A percentile compares a stretch with the other conserved stretches of the same genome.
Conservation (phyloP, 1,284 basidiomycete species). For the Xanthoconium separans region DNA sequence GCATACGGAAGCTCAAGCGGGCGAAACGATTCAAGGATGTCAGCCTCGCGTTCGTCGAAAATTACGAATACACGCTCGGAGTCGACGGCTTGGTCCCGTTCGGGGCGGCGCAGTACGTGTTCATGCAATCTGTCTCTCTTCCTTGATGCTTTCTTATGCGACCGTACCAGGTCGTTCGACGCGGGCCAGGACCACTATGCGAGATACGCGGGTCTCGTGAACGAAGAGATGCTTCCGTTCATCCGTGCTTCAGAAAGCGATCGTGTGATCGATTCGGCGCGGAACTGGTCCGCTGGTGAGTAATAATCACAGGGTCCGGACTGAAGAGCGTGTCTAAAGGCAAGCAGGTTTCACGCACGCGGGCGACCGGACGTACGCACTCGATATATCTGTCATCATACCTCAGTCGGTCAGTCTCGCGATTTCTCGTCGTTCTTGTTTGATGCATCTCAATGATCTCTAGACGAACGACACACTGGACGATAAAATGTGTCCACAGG, state of each 20-base stretch:
- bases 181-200: conserved; percentile 48
- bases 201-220: conserved; percentile 51
- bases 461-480: conserved; percentile 72
- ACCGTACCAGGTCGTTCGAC: conserved; percentile 43
- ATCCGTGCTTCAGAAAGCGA: conserved; percentile 57
- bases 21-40: conserved; percentile 44
- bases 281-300: conserved; percentile 68
- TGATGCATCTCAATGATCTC: conserved; percentile 4
- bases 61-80: conserved; percentile 58
- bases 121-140: neutral
- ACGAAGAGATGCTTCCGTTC: conserved; percentile 52
- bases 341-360: conserved; percentile 51
- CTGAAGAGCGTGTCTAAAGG: neutral
- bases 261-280: conserved; percentile 65
- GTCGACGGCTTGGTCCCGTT: conserved; percentile 61
- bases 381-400: conserved; percentile 51
- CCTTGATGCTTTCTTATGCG: neutral
- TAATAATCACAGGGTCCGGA: neutral
- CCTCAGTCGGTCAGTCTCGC: conserved; percentile 48
- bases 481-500: conserved; percentile 66
- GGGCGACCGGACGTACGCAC: conserved; percentile 38
- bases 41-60: conserved; percentile 49
- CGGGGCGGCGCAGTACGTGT: conserved; percentile 67
- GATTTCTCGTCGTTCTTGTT: neutral
- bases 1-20: conserved; percentile 51